A percentile compares a stretch with the other conserved stretches of the same genome.
Conservation (phyloP, 495 filamentous ascomycete genomes). For the Trichoderma asperelloides region DNA sequence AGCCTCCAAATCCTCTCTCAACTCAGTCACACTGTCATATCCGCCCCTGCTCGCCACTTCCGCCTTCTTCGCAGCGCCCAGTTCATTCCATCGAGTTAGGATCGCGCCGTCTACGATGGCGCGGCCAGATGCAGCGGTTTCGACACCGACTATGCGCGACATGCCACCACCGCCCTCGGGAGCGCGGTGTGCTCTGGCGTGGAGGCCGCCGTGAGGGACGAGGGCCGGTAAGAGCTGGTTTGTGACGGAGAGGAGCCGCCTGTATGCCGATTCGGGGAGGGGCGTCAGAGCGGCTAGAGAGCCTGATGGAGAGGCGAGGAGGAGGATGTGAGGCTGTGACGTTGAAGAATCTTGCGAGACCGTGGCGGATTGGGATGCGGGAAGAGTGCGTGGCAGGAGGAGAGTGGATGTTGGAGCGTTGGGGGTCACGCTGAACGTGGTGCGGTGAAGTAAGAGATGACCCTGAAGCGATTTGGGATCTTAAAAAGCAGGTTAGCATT, state of each 20-base stretch:
- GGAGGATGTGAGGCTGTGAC: slow-evolving; percentile 46
- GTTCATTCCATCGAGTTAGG: slow-evolving; percentile 55
- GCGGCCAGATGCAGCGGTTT: slow-evolving; percentile 37
- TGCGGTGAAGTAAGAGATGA: slow-evolving; percentile 72
- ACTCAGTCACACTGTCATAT: slow-evolving; percentile 48
- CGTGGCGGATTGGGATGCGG: slow-evolving; percentile 22
- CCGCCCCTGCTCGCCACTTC: slow-evolving; percentile 64
- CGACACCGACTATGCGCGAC: slow-evolving; percentile 28
- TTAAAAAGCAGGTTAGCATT: slow-evolving; percentile 22
- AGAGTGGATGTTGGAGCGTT: slow-evolving; percentile 65
- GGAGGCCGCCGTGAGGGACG: slow-evolving; percentile 68
- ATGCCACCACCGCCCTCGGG: slow-evolving; percentile 15
- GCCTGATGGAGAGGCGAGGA: slow-evolving; percentile 66
- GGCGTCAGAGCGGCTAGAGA: slow-evolving; percentile 67
- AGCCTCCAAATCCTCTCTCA: slow-evolving; percentile 30
- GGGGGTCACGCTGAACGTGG: slow-evolving; percentile 73
- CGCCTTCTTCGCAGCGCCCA: slow-evolving; percentile 54
- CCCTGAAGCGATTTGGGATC: slow-evolving; percentile 91
- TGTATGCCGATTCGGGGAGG: slow-evolving; percentile 71
- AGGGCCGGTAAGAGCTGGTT: slow-evolving; percentile 68
- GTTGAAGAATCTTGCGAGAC: slow-evolving; percentile 15
- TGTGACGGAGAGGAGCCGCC: slow-evolving; percentile 72
- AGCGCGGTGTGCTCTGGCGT: slow-evolving; percentile 67
- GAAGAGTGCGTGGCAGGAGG: slow-evolving; percentile 58
- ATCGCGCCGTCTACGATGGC: slow-evolving; percentile 42